Conservation (phyloP, 805 yeast genomes). For the Candida peoriensis region DNA sequence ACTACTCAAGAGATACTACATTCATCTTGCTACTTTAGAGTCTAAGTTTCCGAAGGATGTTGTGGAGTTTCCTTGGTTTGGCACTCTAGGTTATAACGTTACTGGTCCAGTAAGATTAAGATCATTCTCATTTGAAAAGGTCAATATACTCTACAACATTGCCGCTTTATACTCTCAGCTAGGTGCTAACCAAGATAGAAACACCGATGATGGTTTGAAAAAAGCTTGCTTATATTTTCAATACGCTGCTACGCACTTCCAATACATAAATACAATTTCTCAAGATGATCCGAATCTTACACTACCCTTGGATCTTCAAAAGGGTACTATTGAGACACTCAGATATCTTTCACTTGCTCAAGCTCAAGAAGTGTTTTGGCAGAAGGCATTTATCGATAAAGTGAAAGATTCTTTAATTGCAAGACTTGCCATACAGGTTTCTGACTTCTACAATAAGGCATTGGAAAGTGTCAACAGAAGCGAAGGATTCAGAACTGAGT, state of each 20-base stretch:
- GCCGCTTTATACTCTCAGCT: constrained; percentile 58
- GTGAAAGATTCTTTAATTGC: constrained; percentile 59
- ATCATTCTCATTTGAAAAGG: constrained; percentile 54
- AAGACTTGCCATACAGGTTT: constrained; percentile 58
- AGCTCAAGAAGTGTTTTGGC: constrained; percentile 87
- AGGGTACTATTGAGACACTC: constrained; percentile 46
- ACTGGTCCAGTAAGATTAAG: constrained; percentile 40
- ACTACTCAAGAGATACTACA: constrained; percentile 40
- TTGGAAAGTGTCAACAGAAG: constrained; percentile 39
- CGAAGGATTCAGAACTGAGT: constrained; percentile 51
- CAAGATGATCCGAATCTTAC: constrained; percentile 14
- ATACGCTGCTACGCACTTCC: constrained; percentile 69
- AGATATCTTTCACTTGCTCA: constrained; percentile 63
- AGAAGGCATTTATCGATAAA: constrained; percentile 47
- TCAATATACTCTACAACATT: constrained; percentile 62
- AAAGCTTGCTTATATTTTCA: constrained; percentile 63
- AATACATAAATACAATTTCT: constrained; percentile 56
- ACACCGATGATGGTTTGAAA: constrained; percentile 50
- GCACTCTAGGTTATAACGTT: constrained; percentile 54
- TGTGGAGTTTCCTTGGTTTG: constrained; percentile 66
- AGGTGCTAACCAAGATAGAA: constrained; percentile 42
- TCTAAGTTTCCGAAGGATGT: constrained; percentile 61
- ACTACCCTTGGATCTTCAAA: constrained; percentile 43
- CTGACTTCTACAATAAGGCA: constrained; percentile 49
- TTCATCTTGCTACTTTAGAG: constrained; percentile 37